Evolutionary conservation across 768 basidiomycete species (phyloP), one percentile per base, ranked within the genome.

Genomic region (Auriculariales sp.): DNA sequence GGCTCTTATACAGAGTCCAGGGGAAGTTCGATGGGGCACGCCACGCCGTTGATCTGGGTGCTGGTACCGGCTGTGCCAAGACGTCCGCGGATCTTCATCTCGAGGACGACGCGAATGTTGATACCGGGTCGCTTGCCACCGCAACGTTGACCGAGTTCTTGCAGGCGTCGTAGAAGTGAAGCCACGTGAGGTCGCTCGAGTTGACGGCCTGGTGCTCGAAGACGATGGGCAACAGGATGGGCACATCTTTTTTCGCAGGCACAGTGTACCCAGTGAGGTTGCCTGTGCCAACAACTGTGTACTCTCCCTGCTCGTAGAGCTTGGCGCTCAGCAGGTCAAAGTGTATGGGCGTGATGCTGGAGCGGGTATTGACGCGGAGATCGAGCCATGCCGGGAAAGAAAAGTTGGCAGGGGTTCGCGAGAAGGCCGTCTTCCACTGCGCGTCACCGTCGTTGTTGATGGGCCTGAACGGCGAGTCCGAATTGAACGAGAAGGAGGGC

Each of bases 201-300:
- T 97, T 95, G 10, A 75, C 68, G 0, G 82, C 88, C 11, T 78
- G 55, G 62, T 94, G 95, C 0, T 81, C 78, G 65, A 94, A 93
- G 57, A 83, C 83, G 47, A 97, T 67, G 0, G 90, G 90, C 9
- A 97, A 54, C 28, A 73, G 62, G 25, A 95, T 67, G 29, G 75
- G 61, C n/a, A 79, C 72, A 58, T 78, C 80, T 19, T 64, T 48
- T 58, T 81, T 83, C 10, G 86, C 81, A 4, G 81, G 77, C 9
- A 92, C 64, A 3, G 74, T 78, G 49, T 70, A 65, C 30, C 68
- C 61, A 7, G 76, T 74, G 52, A 78, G 67, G 55, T 77, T 71
- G 7, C 92, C 92, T 1, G 69, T 68, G 0, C 71, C 92, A 19
- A 97, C 77, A 32, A 74, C 67, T 51, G 72, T 73, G 48, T 68